These are phyloP conservation scores for Knoxia roxburghii DNA, from an alignment of 257 asterid genomes.

Conservation along the genomic window DNA sequence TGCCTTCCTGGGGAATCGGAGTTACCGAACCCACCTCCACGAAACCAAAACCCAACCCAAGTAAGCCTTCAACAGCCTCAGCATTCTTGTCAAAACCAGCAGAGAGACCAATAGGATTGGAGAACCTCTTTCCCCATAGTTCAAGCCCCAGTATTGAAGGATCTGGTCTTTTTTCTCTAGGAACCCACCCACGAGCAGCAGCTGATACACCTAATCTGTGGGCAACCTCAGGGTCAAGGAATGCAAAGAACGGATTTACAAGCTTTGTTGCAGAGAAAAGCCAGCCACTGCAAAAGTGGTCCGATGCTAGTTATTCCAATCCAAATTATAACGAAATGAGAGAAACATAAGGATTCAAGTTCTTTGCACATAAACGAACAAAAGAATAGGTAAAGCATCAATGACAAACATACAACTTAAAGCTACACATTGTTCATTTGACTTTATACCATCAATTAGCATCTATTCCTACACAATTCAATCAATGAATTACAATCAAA, in stretches of 20 bases:
- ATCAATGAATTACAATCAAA: background rate
- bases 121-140: constrained; percentile 97
- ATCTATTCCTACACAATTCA: background rate
- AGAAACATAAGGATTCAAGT: background rate
- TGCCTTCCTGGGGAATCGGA: constrained; percentile 95
- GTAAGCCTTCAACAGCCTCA: constrained; percentile 95
- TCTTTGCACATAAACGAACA: background rate
- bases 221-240: constrained; percentile 91
- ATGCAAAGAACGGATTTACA: constrained; percentile 93
- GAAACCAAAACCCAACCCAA: constrained; percentile 93
- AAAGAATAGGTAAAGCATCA: background rate
- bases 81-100: constrained; percentile 99
- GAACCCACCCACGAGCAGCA: constrained; percentile 99
- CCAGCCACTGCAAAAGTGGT: constrained; percentile 76
- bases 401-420: background rate
- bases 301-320: background rate
- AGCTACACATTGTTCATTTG: background rate
- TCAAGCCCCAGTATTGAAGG: constrained; percentile 58
- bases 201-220: constrained; percentile 90
- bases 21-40: constrained; percentile 99
- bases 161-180: constrained; percentile 86
- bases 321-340: background rate
- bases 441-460: background rate
- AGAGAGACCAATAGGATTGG: constrained; percentile 93
- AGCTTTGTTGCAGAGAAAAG: constrained; percentile 88